Percentiles rank a stretch among this genome's conserved stretches.
These are phyloP conservation scores for Santalum album DNA, from an alignment of 164 flowering plant genomes.

Conservation along the genomic window DNA sequence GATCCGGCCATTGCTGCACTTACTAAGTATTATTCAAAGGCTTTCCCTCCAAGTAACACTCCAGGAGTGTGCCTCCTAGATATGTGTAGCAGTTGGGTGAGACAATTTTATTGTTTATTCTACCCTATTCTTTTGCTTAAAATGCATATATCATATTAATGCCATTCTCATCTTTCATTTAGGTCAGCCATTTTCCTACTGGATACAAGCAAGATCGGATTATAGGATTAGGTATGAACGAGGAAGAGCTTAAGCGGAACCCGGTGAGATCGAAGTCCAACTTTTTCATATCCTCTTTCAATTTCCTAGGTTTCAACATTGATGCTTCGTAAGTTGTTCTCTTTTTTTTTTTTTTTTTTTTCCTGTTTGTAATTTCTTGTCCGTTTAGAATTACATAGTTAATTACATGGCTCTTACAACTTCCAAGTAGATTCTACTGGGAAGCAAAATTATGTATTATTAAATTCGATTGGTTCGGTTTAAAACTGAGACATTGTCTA, in stretches of 20 bases:
- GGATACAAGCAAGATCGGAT: conserved; percentile 86
- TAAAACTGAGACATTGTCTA: no score
- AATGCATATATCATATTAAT: not conserved
- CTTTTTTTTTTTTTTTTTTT: no score
- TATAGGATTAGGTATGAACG: conserved; percentile 87
- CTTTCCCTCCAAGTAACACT: conserved; percentile 79
- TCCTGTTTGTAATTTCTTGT: no score
- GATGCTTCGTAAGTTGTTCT: no score
- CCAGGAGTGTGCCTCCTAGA: conserved; percentile 79
- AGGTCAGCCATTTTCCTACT: conserved; percentile 90
- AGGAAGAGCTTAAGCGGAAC: conserved; percentile 80
- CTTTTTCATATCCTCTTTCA: not conserved
- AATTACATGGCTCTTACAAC: no score
- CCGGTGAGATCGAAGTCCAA: conserved; percentile 33
- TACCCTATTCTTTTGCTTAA: not conserved
- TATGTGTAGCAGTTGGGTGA: conserved; percentile 97
- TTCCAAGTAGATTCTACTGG: no score
- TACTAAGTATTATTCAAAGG: conserved; percentile 73
- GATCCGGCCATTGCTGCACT: conserved; percentile 92
- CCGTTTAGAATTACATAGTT: no score
- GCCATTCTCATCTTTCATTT: conserved; percentile 11
- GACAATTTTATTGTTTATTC: conserved; percentile 10
- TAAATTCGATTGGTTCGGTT: no score
- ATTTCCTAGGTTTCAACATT: no score
- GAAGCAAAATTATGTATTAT: no score